Evolutionary conservation across 164 flowering plant genomes (phyloP), one percentile per base, ranked within the genome.

Genomic region (Chloranthus sessilifolius): DNA sequence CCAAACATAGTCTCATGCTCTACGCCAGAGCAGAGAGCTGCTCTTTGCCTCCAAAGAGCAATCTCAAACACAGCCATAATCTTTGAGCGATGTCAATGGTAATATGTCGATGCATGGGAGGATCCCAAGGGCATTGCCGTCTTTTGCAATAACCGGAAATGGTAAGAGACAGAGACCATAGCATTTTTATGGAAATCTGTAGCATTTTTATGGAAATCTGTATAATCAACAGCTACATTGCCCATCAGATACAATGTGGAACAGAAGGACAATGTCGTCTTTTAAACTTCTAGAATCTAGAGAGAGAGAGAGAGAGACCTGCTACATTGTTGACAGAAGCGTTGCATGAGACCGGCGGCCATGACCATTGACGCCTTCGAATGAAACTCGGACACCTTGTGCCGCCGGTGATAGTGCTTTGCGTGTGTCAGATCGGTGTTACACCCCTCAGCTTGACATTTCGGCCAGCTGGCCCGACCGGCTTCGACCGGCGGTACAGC

Each of bases 291-390:
- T 12, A 19, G 2, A 19, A 5, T n/a, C 12, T n/a, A 41, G 44
- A 41, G 44, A 41, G 44, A 40, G 44, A 40, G 20, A 17, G 20
- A 17, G 20, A 19, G 21, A 19, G 15, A 84, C 97, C 97, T 80
- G 97, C 97, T 88, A 50, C 97, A 88, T 56, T 88, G 97, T 44
- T 88, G 97, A 65, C 97, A 88, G 76, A 88, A 88, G 10, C 97
- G 80, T 78, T 83, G 97, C 43, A 88, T 83, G 51, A 81, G 42
- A 14, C 92, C 95, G 60, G 60, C 69, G 58, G 81, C 77, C 53
- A 83, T 56, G 50, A 85, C 97, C 27, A 81, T 78, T 37, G 95
- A 50, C 8, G 97, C 82, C 37, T 88, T 88, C 47, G 97, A 85
- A 72, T 88, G 97, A 50, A 76, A 77, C 81, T 88, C 95, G 55